phyloP scores from a whole-genome alignment of 2,329 filamentous ascomycete species.

The Talaromyces sp. region DNA sequence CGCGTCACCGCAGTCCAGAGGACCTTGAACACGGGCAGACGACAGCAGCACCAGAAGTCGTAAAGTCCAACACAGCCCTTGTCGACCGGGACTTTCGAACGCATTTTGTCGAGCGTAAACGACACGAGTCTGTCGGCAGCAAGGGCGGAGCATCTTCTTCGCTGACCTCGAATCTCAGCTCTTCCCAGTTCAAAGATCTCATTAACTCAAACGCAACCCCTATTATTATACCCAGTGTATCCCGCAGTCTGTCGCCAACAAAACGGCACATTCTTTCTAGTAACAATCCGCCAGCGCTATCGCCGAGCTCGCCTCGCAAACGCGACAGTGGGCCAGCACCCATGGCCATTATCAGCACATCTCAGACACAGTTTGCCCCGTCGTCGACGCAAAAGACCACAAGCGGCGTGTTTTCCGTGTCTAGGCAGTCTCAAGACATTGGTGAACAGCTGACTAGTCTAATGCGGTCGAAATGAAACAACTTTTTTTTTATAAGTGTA shows the following conservation, averaged over 20 bases:
- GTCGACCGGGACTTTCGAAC: constrained; percentile 35
- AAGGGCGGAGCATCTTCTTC: constrained; percentile 11
- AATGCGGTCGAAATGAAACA: constrained; percentile 1
- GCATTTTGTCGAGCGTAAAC: constrained; percentile 29
- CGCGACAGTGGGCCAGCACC: neutral
- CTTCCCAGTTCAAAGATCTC: constrained; percentile 10
- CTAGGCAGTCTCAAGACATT: constrained; percentile 4
- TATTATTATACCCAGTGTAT: neutral
- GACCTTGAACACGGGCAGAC: constrained; percentile 7
- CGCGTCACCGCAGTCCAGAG: constrained; percentile 15
- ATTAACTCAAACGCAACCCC: neutral
- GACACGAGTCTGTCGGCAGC: constrained; percentile 17
- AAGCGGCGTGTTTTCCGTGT: constrained; percentile 10
- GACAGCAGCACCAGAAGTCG: neutral
- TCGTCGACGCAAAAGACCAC: constrained; percentile 8
- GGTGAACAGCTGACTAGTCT: constrained; percentile 9
- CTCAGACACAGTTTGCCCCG: neutral
- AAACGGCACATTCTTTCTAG: neutral
- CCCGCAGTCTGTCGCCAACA: constrained; percentile 3
- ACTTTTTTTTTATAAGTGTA: neutral
- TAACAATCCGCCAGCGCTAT: neutral
- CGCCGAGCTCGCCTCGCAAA: neutral
- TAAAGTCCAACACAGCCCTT: constrained; percentile 17
- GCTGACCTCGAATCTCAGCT: constrained; percentile 10
- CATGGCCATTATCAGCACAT: neutral